Conservation (phyloP, 805 yeast genomes). For the Candida tammaniensis region DNA sequence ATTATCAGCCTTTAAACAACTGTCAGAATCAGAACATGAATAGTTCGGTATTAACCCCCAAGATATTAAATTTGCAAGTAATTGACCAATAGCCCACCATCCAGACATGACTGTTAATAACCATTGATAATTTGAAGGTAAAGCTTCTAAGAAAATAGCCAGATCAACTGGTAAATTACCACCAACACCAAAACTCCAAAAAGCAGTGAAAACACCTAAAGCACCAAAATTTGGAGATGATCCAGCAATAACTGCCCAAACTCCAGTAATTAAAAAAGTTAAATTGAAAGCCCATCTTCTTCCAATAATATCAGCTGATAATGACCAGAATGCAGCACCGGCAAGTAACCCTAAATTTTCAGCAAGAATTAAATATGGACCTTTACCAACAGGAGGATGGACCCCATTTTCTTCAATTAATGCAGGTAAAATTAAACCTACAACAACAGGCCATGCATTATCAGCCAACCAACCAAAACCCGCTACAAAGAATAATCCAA, state of each 20-base stretch:
- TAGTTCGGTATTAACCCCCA: constrained; percentile 55
- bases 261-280: constrained; percentile 25
- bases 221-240: constrained; percentile 29
- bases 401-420: constrained; percentile 35
- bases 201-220: constrained; percentile 22
- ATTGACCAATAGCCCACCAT: constrained; percentile 66
- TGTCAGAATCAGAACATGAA: constrained; percentile 37
- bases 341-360: constrained; percentile 38
- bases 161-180: constrained; percentile 33
- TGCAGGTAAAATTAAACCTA: constrained; percentile 28
- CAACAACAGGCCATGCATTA: constrained; percentile 40
- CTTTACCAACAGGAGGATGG: constrained; percentile 28
- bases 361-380: constrained; percentile 41
- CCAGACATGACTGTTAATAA: constrained; percentile 38
- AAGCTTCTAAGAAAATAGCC: constrained; percentile 26
- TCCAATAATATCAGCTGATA: constrained; percentile 29
- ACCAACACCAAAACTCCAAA: constrained; percentile 32
- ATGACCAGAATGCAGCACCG: constrained; percentile 31
- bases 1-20: constrained; percentile 47
- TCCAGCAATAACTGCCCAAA: constrained; percentile 27
- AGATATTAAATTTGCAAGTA: constrained; percentile 48
- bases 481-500: constrained; percentile 49
- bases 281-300: constrained; percentile 29
- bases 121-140: constrained; percentile 26
- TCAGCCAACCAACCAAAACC: constrained; percentile 58